phyloP scores from a whole-genome alignment of 139 green algal species.

The Astrephomene gubernaculifera region DNA sequence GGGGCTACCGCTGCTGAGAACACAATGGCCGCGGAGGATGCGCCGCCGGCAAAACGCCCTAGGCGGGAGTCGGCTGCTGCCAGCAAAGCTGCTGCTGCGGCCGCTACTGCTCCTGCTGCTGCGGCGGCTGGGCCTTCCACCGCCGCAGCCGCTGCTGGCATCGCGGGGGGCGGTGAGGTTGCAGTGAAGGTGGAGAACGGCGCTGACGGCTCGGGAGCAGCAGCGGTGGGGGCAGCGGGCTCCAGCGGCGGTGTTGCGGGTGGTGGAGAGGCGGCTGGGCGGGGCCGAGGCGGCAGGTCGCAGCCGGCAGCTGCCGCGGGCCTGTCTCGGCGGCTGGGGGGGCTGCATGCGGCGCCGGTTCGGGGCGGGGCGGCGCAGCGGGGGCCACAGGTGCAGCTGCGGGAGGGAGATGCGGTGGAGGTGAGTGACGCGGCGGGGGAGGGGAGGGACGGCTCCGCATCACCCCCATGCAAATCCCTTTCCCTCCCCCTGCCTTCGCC shows the following conservation, averaged over 20 bases:
- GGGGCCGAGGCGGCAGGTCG: background rate
- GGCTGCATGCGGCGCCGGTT: background rate
- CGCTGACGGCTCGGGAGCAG: too few relatives aligned
- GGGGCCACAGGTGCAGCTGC: background rate
- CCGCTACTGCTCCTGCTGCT: background rate
- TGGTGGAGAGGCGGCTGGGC: background rate
- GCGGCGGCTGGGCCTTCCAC: background rate
- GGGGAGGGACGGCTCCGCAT: background rate
- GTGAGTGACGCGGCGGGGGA: background rate
- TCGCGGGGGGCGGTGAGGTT: background rate
- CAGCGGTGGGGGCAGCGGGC: background rate
- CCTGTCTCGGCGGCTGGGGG: background rate
- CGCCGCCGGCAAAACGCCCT: too few relatives aligned
- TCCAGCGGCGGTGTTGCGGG: background rate
- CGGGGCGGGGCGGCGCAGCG: background rate
- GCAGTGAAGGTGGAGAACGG: background rate
- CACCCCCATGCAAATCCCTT: background rate
- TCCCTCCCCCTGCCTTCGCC: background rate
- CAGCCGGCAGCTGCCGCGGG: background rate
- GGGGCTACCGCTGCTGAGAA: background rate
- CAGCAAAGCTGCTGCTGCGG: background rate
- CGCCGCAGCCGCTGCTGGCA: background rate
- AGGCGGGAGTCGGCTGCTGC: background rate
- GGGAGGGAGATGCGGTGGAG: background rate
- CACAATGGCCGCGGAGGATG: too few relatives aligned